Evolutionary conservation across 176 grass and related monocot species (phyloP).

Genomic region (Carex scoparia): DNA sequence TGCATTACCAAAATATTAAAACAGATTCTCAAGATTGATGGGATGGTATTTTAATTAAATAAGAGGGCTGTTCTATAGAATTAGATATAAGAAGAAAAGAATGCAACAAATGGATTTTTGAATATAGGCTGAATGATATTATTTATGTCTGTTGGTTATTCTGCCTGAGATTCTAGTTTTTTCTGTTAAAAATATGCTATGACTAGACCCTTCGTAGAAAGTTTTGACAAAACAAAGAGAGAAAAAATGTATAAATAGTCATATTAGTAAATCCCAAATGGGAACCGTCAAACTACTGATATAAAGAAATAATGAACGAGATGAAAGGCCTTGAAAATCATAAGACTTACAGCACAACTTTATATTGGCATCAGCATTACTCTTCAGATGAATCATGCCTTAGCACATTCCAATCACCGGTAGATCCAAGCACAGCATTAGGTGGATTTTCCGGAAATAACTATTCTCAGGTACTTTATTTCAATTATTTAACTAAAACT

Average conservation of each 20-base stretch:
- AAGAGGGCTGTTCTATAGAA: neutral
- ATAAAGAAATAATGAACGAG: neutral
- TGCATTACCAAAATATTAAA: neutral
- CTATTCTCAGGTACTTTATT: slow-evolving; percentile 70
- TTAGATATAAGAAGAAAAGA: neutral
- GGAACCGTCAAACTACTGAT: neutral
- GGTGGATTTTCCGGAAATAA: slow-evolving; percentile 88
- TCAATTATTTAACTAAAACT: slow-evolving; percentile 1
- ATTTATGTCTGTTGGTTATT: neutral
- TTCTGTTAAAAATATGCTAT: slow-evolving; percentile 8
- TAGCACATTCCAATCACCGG: slow-evolving; percentile 71
- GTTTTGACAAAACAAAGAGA: neutral
- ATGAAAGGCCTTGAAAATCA: neutral
- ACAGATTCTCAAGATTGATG: neutral
- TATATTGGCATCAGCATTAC: slow-evolving; percentile 71
- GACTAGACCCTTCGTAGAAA: neutral
- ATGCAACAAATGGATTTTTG: too few relatives aligned
- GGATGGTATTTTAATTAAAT: neutral
- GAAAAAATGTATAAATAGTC: neutral
- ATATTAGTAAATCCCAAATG: neutral
- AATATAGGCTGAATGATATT: neutral
- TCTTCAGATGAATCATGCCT: slow-evolving; percentile 81
- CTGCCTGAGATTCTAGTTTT: neutral
- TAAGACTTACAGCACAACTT: neutral
- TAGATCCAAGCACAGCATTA: slow-evolving; percentile 84